These are phyloP conservation scores for Meredithiella fracta DNA, from an alignment of 2,329 filamentous ascomycete species.

Conservation along the genomic window DNA sequence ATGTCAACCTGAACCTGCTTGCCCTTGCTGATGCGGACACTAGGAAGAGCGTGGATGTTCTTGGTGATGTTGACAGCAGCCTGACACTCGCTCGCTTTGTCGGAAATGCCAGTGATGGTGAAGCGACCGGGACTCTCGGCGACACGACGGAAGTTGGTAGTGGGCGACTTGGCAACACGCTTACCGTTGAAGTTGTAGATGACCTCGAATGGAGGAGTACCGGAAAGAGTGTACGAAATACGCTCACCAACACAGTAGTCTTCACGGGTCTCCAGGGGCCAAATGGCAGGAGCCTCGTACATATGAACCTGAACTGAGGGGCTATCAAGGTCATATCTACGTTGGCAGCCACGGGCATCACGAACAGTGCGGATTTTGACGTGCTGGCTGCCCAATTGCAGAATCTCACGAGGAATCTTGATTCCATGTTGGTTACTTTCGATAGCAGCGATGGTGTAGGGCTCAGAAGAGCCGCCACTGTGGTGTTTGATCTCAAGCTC, in stretches of 20 bases:
- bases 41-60: conserved; percentile 79
- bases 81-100: conserved; percentile 76
- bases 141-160: conserved; percentile 79
- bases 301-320: conserved; percentile 80
- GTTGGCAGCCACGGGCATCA: conserved; percentile 73
- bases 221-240: conserved; percentile 79
- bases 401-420: conserved; percentile 65
- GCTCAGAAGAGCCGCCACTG: conserved; percentile 60
- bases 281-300: conserved; percentile 82
- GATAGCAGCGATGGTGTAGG: conserved; percentile 68
- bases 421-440: conserved; percentile 58
- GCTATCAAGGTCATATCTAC: conserved; percentile 51
- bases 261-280: conserved; percentile 63
- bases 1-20: conserved; percentile 72
- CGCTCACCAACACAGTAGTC: conserved; percentile 96
- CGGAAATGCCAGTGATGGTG: conserved; percentile 68
- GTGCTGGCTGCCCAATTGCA: conserved; percentile 78
- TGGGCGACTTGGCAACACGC: conserved; percentile 62
- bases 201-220: conserved; percentile 81
- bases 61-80: conserved; percentile 65
- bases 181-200: conserved; percentile 76
- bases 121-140: conserved; percentile 85
- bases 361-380: conserved; percentile 80
- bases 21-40: conserved; percentile 77
- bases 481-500: conserved; percentile 92